Evolutionary conservation across 768 basidiomycete genomes (phyloP).

Genomic region (Vishniacozyma victoriae): DNA sequence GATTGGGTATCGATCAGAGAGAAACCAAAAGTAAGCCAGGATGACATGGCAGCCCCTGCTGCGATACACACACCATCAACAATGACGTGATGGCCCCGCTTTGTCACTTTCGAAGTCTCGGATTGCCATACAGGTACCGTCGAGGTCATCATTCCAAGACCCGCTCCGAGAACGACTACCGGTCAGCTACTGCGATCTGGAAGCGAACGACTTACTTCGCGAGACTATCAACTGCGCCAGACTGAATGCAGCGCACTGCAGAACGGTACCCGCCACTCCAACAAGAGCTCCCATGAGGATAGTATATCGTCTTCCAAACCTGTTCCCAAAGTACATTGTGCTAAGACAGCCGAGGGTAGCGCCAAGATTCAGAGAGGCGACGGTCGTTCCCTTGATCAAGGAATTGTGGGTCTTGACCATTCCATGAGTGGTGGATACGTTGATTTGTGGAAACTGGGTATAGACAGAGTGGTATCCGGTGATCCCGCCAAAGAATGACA

Average conservation of each 20-base stretch:
- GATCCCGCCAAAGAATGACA: constrained; percentile 16
- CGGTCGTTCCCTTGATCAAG: constrained; percentile 13
- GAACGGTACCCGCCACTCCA: constrained; percentile 8
- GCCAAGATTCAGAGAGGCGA: constrained; percentile 17
- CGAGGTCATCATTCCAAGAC: constrained; percentile 18
- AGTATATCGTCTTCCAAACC: constrained; percentile 15
- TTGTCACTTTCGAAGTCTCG: constrained; percentile 17
- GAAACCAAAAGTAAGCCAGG: constrained; percentile 22
- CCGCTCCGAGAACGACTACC: constrained; percentile 18
- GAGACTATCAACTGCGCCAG: constrained; percentile 10
- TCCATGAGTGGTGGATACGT: constrained; percentile 12
- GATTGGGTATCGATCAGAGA: not conserved
- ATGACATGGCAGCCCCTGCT: constrained; percentile 14
- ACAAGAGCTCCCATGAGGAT: constrained; percentile 10
- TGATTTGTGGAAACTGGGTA: constrained; percentile 11
- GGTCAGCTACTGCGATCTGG: not conserved
- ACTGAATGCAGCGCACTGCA: constrained; percentile 10
- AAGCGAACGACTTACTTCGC: constrained; percentile 8
- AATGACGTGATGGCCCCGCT: constrained; percentile 23
- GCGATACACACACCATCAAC: constrained; percentile 22
- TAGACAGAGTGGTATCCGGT: constrained; percentile 15
- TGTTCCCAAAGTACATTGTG: constrained; percentile 17
- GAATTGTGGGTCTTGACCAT: constrained; percentile 15
- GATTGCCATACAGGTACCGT: constrained; percentile 26
- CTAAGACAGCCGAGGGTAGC: constrained; percentile 14